These are phyloP conservation scores for Gentiana dahurica DNA, from an alignment of 257 asterid genomes.

Conservation along the genomic window DNA sequence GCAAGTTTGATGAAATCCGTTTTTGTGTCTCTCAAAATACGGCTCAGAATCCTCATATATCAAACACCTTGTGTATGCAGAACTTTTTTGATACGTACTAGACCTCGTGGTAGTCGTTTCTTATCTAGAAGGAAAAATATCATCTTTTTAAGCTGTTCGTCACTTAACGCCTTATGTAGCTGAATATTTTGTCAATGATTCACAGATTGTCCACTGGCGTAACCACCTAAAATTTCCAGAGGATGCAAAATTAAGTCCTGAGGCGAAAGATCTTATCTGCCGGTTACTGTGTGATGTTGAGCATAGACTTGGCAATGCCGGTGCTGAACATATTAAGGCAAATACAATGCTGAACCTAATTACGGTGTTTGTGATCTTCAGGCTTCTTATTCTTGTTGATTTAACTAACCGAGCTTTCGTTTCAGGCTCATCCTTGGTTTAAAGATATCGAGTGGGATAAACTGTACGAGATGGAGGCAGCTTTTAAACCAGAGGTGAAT, in stretches of 20 bases:
- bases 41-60: no score
- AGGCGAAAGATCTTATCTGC: slow-evolving; percentile 88
- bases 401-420: slow-evolving; percentile 10
- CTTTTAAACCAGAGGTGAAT: slow-evolving; percentile 82
- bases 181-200: slow-evolving; percentile 10
- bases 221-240: slow-evolving; percentile 81
- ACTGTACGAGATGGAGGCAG: slow-evolving; percentile 94
- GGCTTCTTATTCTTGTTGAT: slow-evolving; percentile 4
- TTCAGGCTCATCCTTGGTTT: slow-evolving; percentile 96
- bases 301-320: slow-evolving; percentile 90
- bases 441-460: slow-evolving; percentile 73
- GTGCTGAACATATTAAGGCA: slow-evolving; percentile 83
- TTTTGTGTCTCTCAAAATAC: no score
- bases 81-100: no score
- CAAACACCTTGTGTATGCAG: no score
- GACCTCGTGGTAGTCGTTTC: no score
- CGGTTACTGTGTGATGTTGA: slow-evolving; percentile 88
- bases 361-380: slow-evolving; percentile 2
- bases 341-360: slow-evolving; percentile 1
- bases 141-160: background rate
- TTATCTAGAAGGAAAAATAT: background rate
- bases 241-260: slow-evolving; percentile 58
- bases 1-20: no score
- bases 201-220: slow-evolving; percentile 96
- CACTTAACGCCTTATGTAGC: background rate